Evolutionary conservation across 805 yeast genomes (phyloP).

Genomic region (Kockiozyma suomiensis): DNA sequence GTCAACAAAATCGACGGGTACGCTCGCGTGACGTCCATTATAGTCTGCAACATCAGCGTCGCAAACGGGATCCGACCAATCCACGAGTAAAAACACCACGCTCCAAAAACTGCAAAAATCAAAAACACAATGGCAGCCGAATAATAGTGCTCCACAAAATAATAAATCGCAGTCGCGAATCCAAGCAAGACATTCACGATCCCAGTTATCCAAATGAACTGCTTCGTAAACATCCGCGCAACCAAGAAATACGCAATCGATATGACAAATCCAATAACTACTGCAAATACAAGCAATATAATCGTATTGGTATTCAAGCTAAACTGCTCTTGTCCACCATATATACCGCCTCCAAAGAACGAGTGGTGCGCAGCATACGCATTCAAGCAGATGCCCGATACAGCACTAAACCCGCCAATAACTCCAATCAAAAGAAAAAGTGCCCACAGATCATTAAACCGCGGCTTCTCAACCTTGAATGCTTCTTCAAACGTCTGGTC

Average conservation of each 20-base stretch:
- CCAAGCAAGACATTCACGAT: conserved; percentile 68
- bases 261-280: conserved; percentile 60
- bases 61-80: conserved; percentile 73
- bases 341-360: conserved; percentile 65
- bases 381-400: conserved; percentile 68
- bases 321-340: conserved; percentile 54
- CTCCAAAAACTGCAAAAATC: conserved; percentile 63
- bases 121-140: conserved; percentile 79
- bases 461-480: conserved; percentile 66
- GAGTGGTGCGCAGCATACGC: conserved; percentile 61
- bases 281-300: conserved; percentile 65
- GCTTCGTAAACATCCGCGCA: conserved; percentile 66
- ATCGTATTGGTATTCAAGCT: conserved; percentile 76
- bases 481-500: conserved; percentile 61
- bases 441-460: conserved; percentile 66
- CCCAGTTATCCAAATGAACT: conserved; percentile 70
- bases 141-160: conserved; percentile 67
- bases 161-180: conserved; percentile 74
- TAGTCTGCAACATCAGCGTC: conserved; percentile 65
- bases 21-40: conserved; percentile 74
- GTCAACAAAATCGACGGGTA: conserved; percentile 71
- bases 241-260: conserved; percentile 58
- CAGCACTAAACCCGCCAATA: conserved; percentile 63
- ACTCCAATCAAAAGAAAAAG: conserved; percentile 59
- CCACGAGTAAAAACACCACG: conserved; percentile 73